phyloP scores from a whole-genome alignment of 2,329 filamentous ascomycete species.

The Talaromyces sp. region DNA sequence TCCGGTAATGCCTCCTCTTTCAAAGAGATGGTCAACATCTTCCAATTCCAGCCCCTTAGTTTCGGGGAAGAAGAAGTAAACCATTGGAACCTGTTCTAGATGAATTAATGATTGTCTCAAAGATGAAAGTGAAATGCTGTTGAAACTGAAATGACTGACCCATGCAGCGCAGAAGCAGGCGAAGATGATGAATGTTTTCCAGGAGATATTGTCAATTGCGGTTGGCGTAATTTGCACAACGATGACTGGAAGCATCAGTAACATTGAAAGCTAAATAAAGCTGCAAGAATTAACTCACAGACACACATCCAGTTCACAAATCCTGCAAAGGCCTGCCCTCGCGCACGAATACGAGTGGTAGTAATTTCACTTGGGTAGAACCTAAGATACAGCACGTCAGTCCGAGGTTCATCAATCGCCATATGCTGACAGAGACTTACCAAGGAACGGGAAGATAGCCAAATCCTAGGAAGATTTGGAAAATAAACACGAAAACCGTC shows the following conservation, averaged over 20 bases:
- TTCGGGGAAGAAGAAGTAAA: conserved; percentile 61
- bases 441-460: conserved; percentile 41
- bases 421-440: conserved; percentile 7
- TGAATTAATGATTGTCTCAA: too few species aligned
- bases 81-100: conserved; percentile 39
- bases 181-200: conserved; percentile 26
- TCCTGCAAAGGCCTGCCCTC: conserved; percentile 36
- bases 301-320: conserved; percentile 33
- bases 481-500: conserved; percentile 42
- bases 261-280: not conserved
- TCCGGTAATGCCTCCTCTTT: conserved; percentile 30
- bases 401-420: not conserved
- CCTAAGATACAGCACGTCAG: not conserved
- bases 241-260: not conserved
- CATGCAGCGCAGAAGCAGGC: conserved; percentile 15
- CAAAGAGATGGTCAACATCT: conserved; percentile 53
- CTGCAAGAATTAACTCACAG: conserved; percentile 19
- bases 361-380: conserved; percentile 39
- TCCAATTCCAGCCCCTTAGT: conserved; percentile 60
- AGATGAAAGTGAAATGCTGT: too few species aligned
- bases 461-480: conserved; percentile 41
- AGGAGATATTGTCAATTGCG: conserved; percentile 24
- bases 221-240: conserved; percentile 15
- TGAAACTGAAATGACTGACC: conserved; percentile 18
- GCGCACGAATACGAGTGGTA: conserved; percentile 36